Evolutionary conservation across 2,329 filamentous ascomycete species (phyloP), one percentile per base, ranked within the genome.

Genomic region (Fusarium austroafricanum): DNA sequence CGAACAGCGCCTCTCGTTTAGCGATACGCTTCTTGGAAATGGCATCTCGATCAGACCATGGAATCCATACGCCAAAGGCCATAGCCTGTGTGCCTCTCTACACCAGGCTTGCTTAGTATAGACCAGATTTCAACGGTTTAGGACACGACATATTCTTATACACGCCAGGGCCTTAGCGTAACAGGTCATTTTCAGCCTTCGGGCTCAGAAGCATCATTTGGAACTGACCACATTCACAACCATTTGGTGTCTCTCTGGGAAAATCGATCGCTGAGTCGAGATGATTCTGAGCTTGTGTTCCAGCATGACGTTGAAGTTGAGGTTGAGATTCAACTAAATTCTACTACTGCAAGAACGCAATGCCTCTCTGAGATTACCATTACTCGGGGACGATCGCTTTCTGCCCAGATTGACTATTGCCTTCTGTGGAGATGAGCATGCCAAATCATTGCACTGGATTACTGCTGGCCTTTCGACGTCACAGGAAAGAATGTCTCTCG

Each of bases 211-310:
- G 29, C 45, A 60, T 35, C 21, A 26, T 46, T 47, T 26, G 29
- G 43, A 23, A 33, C 37, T n/a, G 29, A 37, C 26, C 46, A 31
- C 49, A 23, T 50, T 43, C 31, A 64, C 40, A 23, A 23, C 21
- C 6, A 33, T 52, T 37, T 21, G 10, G 18, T 15, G 18, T 33
- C 29, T 59, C 31, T 5, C 38, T 51, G n/a, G 39, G 35, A 20
- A 51, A 37, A 20, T 11, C 26, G 15, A 38, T 64, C 31, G 21
- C 14, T 23, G 17, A 9, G 31, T 28, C 33, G 15, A 18, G 18
- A 23, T 23, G 18, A 14, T 12, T 38, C 60, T 38, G 59, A 63
- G 38, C 51, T 64, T 63, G 20, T 62, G 60, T 42, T 50, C 60
- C 58, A 45, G 18, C 14, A 23, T 54, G 35, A 33, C 31, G 46